A percentile compares a stretch with the other conserved stretches of the same genome.
Conservation (phyloP, 2,329 filamentous ascomycete species). For the Dichotomopilus funicola region DNA sequence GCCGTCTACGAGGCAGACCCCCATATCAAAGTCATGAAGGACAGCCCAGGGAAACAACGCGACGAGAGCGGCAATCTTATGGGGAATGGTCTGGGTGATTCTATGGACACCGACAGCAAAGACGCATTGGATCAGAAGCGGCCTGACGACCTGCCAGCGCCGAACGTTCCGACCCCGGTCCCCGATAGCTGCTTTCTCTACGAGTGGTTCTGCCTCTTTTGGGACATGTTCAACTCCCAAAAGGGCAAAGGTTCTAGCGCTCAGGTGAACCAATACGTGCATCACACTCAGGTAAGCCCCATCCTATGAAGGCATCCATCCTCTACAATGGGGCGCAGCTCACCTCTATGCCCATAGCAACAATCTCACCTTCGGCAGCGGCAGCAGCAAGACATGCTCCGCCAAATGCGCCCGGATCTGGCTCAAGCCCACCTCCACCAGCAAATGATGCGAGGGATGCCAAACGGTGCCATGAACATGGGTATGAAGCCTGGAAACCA, state of each 20-base stretch:
- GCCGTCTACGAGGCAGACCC: slow-evolving; percentile 62
- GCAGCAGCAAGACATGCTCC: slow-evolving; percentile 69
- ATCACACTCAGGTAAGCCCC: slow-evolving; percentile 68
- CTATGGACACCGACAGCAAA: slow-evolving; percentile 79
- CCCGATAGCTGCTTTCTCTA: slow-evolving; percentile 79
- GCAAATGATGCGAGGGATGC: slow-evolving; percentile 62
- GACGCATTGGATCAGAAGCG: slow-evolving; percentile 68
- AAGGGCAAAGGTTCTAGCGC: slow-evolving; percentile 60
- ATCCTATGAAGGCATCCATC: not conserved
- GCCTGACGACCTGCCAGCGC: slow-evolving; percentile 71
- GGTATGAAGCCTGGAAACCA: slow-evolving; percentile 54
- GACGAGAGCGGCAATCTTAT: slow-evolving; percentile 61
- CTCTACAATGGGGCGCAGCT: slow-evolving; percentile 21
- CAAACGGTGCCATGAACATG: slow-evolving; percentile 54
- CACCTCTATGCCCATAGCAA: slow-evolving; percentile 37
- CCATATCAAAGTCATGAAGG: slow-evolving; percentile 60
- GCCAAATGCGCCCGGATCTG: slow-evolving; percentile 60
- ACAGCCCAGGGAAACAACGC: slow-evolving; percentile 60
- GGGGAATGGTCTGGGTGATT: slow-evolving; percentile 63
- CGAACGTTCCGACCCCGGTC: slow-evolving; percentile 60
- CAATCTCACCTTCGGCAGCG: slow-evolving; percentile 68
- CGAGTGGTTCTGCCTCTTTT: slow-evolving; percentile 97
- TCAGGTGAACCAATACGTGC: slow-evolving; percentile 67
- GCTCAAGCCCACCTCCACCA: slow-evolving; percentile 48
- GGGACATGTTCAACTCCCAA: slow-evolving; percentile 87